These are phyloP conservation scores for Plantago coronopus DNA, from an alignment of 305 asterid genomes.

Conservation along the genomic window DNA sequence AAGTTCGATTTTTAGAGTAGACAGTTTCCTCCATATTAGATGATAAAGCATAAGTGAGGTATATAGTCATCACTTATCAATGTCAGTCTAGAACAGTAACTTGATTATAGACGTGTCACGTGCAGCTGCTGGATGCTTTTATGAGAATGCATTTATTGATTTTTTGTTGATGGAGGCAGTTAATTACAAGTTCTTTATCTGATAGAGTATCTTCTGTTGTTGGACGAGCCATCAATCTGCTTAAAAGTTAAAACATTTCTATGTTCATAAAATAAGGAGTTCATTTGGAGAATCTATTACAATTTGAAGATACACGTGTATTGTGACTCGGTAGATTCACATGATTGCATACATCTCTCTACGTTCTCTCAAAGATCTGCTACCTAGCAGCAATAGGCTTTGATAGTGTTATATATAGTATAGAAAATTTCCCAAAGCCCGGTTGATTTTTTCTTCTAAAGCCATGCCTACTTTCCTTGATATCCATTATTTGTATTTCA, in stretches of 20 bases:
- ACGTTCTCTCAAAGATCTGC: neutral
- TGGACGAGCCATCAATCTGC: neutral
- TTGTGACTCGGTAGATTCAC: neutral
- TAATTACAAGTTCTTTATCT: neutral
- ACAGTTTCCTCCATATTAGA: neutral
- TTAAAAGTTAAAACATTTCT: neutral
- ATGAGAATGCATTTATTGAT: neutral
- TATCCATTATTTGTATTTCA: neutral
- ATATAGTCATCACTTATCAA: conserved; percentile 6
- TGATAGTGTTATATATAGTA: neutral
- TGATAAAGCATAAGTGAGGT: neutral
- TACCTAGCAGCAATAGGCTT: neutral
- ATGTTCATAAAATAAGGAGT: neutral
- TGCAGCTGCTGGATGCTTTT: conserved; percentile 11
- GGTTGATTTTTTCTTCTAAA: too few relatives aligned
- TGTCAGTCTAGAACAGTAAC: conserved; percentile 2
- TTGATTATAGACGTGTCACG: conserved; percentile 3
- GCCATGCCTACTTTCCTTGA: too few relatives aligned
- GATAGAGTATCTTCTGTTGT: neutral
- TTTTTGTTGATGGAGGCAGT: conserved; percentile 12
- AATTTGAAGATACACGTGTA: too few relatives aligned
- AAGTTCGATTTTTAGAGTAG: conserved; percentile 25
- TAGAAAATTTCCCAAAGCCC: neutral
- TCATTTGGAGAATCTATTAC: neutral
- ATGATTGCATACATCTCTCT: neutral